These are phyloP conservation scores for Saccharomycopsis crataegensis DNA, from an alignment of 1,139 yeast species.

Conservation along the genomic window DNA sequence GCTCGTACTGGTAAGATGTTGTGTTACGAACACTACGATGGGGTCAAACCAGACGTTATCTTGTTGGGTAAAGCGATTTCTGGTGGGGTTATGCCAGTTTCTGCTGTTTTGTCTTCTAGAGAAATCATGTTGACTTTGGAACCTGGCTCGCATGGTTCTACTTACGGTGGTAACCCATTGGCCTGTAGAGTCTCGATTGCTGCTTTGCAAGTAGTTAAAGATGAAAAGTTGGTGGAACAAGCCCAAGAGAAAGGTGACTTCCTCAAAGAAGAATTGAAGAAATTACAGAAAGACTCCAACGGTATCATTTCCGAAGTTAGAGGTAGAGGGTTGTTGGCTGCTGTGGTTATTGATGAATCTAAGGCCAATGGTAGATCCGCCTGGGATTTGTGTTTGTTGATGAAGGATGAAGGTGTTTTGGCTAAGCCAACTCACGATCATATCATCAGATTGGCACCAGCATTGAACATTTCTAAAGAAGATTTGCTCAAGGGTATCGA, in stretches of 20 bases:
- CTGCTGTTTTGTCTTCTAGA: slow-evolving; percentile 80
- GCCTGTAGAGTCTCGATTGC: slow-evolving; percentile 94
- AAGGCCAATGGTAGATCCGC: slow-evolving; percentile 89
- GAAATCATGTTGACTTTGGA: slow-evolving; percentile 86
- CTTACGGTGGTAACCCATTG: slow-evolving; percentile 97
- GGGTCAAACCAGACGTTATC: slow-evolving; percentile 79
- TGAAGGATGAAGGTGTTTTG: slow-evolving; percentile 83
- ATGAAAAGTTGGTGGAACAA: slow-evolving; percentile 79
- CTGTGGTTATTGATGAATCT: slow-evolving; percentile 81
- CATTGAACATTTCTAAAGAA: slow-evolving; percentile 82
- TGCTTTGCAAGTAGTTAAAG: slow-evolving; percentile 82
- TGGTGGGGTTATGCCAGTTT: slow-evolving; percentile 92
- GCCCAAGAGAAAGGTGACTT: slow-evolving; percentile 64
- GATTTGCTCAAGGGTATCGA: slow-evolving; percentile 79
- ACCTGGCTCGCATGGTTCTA: slow-evolving; percentile 97
- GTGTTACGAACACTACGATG: slow-evolving; percentile 78
- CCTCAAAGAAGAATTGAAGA: slow-evolving; percentile 58
- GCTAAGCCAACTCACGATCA: slow-evolving; percentile 98
- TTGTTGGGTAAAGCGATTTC: slow-evolving; percentile 90
- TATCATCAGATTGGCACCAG: slow-evolving; percentile 94
- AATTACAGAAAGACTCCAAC: slow-evolving; percentile 51
- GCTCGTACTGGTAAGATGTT: slow-evolving; percentile 95
- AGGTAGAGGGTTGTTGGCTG: slow-evolving; percentile 85
- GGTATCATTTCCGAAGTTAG: slow-evolving; percentile 85
- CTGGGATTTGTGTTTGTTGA: slow-evolving; percentile 88